These are phyloP conservation scores for Vishniacozyma victoriae DNA, from an alignment of 768 basidiomycete genomes.

Conservation along the genomic window DNA sequence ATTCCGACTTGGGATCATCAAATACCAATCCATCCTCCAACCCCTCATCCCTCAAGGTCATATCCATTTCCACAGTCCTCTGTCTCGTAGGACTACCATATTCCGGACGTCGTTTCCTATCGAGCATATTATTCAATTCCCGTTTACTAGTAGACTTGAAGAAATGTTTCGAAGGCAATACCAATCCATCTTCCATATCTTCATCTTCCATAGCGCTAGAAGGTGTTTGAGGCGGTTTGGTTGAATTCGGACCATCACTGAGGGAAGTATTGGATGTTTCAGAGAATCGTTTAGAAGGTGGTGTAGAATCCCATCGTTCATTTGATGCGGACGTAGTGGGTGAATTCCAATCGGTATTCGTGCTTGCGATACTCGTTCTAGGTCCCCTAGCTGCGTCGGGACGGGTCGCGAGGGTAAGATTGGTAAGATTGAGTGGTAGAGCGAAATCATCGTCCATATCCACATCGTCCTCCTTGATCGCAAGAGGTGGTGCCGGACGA, in stretches of 20 bases:
- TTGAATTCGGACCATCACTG: constrained; percentile 17
- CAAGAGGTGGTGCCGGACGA: not conserved
- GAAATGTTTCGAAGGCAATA: constrained; percentile 34
- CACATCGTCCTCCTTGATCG: constrained; percentile 10
- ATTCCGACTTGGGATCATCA: constrained; percentile 31
- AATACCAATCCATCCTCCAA: constrained; percentile 45
- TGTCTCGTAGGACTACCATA: constrained; percentile 7
- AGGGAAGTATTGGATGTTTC: constrained; percentile 33
- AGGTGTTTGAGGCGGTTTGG: too few species aligned
- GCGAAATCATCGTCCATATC: constrained; percentile 36
- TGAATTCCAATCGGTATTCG: constrained; percentile 23
- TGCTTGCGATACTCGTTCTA: constrained; percentile 14
- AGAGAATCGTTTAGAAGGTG: constrained; percentile 13
- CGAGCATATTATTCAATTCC: constrained; percentile 41
- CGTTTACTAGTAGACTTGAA: constrained; percentile 28
- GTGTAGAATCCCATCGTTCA: constrained; percentile 9
- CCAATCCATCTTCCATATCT: constrained; percentile 37
- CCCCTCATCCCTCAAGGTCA: constrained; percentile 25
- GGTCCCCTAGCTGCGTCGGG: constrained; percentile 1
- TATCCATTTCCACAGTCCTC: too few species aligned
- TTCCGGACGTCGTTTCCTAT: constrained; percentile 39
- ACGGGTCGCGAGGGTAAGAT: constrained; percentile 29
- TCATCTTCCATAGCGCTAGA: constrained; percentile 23
- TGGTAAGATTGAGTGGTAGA: constrained; percentile 38
- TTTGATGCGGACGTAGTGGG: constrained; percentile 7